Conservation (phyloP, 441 rosid species). For the Biscutella auriculata region DNA sequence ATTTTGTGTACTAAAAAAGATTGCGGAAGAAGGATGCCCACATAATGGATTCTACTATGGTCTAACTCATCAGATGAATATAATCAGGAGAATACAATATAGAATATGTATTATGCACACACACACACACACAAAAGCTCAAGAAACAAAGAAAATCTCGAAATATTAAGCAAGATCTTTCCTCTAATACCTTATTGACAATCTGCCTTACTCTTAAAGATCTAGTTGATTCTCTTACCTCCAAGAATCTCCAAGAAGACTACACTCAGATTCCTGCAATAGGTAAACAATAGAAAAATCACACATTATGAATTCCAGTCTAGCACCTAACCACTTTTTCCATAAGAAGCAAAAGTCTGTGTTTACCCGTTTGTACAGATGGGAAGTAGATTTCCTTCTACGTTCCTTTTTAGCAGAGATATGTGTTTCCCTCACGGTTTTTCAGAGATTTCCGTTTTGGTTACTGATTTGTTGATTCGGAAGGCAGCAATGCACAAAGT, state of each 20-base stretch:
- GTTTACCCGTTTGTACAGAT: not conserved
- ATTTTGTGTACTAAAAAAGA: not conserved
- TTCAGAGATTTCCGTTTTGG: conserved; percentile 30
- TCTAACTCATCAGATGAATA: not conserved
- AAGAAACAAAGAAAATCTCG: not conserved
- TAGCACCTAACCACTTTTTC: not conserved
- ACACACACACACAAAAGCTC: no score
- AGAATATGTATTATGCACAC: no score
- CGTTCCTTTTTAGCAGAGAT: not conserved
- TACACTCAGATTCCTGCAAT: conserved; percentile 3
- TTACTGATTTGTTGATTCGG: conserved; percentile 43
- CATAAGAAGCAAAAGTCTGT: not conserved
- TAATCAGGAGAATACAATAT: not conserved
- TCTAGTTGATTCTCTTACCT: not conserved
- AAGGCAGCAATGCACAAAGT: conserved; percentile 78
- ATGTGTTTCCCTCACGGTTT: conserved; percentile 14
- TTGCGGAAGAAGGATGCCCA: not conserved
- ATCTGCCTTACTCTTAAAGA: not conserved
- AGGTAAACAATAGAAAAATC: not conserved
- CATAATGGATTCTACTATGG: not conserved
- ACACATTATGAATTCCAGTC: not conserved
- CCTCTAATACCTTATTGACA: not conserved
- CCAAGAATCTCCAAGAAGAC: not conserved
- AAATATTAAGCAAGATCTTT: not conserved
- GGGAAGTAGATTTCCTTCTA: not conserved